Conservation (phyloP, 2,329 filamentous ascomycete species). For the Emergomyces pasteurianus region DNA sequence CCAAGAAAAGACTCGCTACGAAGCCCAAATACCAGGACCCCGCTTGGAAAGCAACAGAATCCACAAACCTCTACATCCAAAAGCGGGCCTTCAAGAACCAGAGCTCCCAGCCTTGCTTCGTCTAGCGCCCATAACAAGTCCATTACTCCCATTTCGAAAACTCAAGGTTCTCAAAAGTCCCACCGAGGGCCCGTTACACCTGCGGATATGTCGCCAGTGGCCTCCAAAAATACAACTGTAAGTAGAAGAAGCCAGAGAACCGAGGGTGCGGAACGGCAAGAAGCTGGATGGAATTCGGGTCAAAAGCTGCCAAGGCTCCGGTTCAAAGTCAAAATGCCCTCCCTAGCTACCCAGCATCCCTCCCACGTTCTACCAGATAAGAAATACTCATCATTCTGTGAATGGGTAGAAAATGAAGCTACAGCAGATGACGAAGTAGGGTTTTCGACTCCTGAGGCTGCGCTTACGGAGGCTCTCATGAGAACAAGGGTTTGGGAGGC, state of each 20-base stretch:
- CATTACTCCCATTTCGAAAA: constrained; percentile 11
- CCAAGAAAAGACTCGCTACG: constrained; percentile 16
- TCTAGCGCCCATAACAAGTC: constrained; percentile 14
- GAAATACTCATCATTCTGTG: constrained; percentile 43
- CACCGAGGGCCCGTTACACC: neutral
- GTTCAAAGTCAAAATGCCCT: constrained; percentile 41
- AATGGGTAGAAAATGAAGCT: constrained; percentile 51
- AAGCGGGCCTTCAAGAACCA: constrained; percentile 15
- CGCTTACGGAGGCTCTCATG: constrained; percentile 55
- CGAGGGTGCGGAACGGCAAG: constrained; percentile 13
- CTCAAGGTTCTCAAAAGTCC: neutral
- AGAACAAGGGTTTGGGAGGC: constrained; percentile 61
- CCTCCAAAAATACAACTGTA: neutral
- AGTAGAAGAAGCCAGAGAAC: neutral
- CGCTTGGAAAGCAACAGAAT: constrained; percentile 3
- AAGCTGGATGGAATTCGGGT: constrained; percentile 3
- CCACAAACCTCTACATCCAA: neutral
- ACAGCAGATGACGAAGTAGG: constrained; percentile 32
- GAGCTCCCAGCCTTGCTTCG: constrained; percentile 20
- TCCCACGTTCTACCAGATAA: constrained; percentile 36
- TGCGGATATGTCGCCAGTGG: neutral
- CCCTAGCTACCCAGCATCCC: constrained; percentile 40
- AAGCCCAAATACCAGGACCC: constrained; percentile 15
- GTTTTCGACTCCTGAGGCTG: constrained; percentile 46
- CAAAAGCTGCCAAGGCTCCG: constrained; percentile 26